Evolutionary conservation across 805 yeast genomes (phyloP).

Genomic region (Torulaspora indica): DNA sequence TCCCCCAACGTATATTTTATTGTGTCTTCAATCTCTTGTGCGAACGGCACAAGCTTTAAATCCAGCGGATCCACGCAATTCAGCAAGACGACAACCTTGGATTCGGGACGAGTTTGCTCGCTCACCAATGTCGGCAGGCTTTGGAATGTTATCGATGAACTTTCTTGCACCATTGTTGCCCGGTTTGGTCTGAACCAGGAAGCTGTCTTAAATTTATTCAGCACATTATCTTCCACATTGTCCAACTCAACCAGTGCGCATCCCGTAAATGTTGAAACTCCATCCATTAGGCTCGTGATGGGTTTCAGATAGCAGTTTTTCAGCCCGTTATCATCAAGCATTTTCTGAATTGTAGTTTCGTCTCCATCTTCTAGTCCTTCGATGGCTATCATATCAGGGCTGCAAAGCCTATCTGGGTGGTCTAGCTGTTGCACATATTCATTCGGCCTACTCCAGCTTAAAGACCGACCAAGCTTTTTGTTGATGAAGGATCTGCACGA

Average conservation of each 20-base stretch:
- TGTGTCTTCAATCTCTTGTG: constrained; percentile 48
- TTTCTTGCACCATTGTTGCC: constrained; percentile 18
- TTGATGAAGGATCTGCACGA: constrained; percentile 25
- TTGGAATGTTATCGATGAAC: constrained; percentile 31
- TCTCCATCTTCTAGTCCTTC: constrained; percentile 13
- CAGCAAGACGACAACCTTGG: constrained; percentile 57
- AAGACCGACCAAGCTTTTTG: constrained; percentile 11
- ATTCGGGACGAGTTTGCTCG: constrained; percentile 17
- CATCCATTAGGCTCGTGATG: constrained; percentile 5
- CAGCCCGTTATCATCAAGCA: constrained; percentile 11
- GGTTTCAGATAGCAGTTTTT: constrained; percentile 12
- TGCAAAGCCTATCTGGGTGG: constrained; percentile 20
- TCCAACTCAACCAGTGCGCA: constrained; percentile 26
- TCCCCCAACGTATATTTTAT: constrained; percentile 38
- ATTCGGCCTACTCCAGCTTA: constrained; percentile 29
- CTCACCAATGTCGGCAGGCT: constrained; percentile 39
- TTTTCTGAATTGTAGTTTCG: constrained; percentile 10
- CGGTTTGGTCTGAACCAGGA: constrained; percentile 27
- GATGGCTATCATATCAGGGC: constrained; percentile 20
- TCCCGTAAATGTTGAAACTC: constrained; percentile 22
- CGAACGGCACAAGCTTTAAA: constrained; percentile 46
- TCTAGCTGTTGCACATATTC: constrained; percentile 24
- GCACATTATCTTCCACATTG: constrained; percentile 2
- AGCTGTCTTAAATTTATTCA: constrained; percentile 3
- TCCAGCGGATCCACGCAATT: constrained; percentile 66